Base-by-base conservation (phyloP, 306 rosid species). In the Acacia acuminata region DNA sequence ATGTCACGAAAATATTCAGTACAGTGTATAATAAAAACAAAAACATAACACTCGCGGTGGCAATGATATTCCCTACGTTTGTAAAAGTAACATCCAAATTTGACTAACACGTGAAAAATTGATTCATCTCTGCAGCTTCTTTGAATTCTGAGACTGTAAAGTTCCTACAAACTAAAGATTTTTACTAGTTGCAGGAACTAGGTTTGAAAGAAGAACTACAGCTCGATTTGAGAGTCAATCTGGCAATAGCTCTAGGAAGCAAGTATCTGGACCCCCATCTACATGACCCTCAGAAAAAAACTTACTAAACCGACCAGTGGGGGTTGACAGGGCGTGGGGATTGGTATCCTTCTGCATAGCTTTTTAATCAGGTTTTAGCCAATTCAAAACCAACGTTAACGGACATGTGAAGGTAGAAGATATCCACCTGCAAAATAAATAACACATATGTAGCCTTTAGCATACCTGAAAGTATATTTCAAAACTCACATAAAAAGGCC, bases 321-420 rank as follows among this genome's bases (percentile, higher is more conserved):
- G 77, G 50, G 81, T 65, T 70, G 89, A 65, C 8, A 89, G 77
- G 47, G 71, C 22, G 75, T 71, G 70, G 43, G 53, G 88, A 79
- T 78, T 78, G 8, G 82, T 51, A 82, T 91, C 96, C 68, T 78
- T 90, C 68, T 91, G 92, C 98, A 93, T 93, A 56, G 75, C 85
- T 86, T 78, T 84, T 82, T 76, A 77, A 61, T 60, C 73, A 86
- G 68, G 76, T 70, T 81, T 77, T 75, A 71, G 81, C 86, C 71
- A 58, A 70, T 67, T 63, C 79, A 44, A 78, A 85, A 77, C 80
- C 76, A 82, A 74, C 79, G 76, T 45, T 58, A 78, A 73, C 53
- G 45, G 42, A 78, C 84, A 81, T 71, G 71, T 71, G 71, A 58
- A 48, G 88, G 80, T 43, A 47, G 47, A 60, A 48, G 79, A 77